Conservation (phyloP, 163 green algal species). For the Chloroidium sp. region DNA sequence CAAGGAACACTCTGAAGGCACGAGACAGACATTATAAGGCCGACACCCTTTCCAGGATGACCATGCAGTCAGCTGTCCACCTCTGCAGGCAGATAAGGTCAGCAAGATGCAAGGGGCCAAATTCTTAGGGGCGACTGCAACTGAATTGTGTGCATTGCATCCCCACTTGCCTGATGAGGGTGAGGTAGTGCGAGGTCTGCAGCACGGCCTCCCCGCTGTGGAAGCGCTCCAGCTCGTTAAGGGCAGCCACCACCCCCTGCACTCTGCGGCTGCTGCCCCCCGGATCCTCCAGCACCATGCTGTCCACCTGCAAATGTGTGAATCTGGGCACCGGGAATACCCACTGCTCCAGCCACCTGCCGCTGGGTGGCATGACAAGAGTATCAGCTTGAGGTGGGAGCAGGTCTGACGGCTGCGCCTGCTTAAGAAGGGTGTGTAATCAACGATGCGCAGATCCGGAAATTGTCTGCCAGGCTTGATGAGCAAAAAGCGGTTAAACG, state of each 20-base stretch:
- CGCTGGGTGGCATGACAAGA: neutral
- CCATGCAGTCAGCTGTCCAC: too few species aligned
- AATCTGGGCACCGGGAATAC: neutral
- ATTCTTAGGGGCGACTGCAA: too few species aligned
- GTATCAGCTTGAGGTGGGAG: neutral
- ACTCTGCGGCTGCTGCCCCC: neutral
- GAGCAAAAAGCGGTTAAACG: too few species aligned
- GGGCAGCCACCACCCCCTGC: neutral
- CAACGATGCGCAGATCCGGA: too few species aligned
- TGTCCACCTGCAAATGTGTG: constrained; percentile 12
- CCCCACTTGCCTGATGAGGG: neutral
- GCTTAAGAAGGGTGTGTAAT: too few species aligned
- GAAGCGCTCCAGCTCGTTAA: constrained; percentile 15
- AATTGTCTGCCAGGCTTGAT: too few species aligned
- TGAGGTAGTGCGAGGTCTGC: constrained; percentile 14
- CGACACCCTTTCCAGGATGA: too few species aligned
- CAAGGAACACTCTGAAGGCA: too few species aligned
- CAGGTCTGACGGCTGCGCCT: neutral
- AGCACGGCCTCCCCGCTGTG: constrained; percentile 7
- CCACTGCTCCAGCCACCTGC: neutral
- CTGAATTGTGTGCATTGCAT: too few species aligned
- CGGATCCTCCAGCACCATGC: constrained; percentile 3
- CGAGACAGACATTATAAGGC: too few species aligned
- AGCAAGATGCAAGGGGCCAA: too few species aligned
- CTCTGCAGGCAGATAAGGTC: too few species aligned